Evolutionary conservation across 2,329 filamentous ascomycete genomes (phyloP).

Genomic region (Malbranchea cinnamomea): DNA sequence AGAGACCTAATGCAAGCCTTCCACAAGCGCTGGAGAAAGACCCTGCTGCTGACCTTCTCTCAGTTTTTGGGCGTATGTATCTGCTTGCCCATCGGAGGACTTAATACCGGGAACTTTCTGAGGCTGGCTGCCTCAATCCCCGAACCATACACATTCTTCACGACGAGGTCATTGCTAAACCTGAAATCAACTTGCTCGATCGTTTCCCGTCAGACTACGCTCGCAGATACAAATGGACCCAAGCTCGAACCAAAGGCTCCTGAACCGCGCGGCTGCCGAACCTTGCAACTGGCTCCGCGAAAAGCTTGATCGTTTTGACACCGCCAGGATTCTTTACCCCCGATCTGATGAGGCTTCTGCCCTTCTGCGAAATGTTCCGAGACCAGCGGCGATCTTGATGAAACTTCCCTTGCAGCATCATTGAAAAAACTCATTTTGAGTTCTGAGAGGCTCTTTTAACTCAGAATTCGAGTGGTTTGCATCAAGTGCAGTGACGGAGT

Average conservation of each 20-base stretch:
- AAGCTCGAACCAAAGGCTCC: background rate
- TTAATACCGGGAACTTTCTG: slow-evolving; percentile 4
- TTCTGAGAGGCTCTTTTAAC: slow-evolving; percentile 5
- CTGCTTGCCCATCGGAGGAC: slow-evolving; percentile 7
- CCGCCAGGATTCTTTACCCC: slow-evolving; percentile 3
- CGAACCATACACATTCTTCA: slow-evolving; percentile 3
- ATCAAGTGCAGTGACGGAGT: slow-evolving; percentile 2
- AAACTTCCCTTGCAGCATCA: slow-evolving; percentile 2
- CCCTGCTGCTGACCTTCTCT: slow-evolving; percentile 12
- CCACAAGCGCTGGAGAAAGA: slow-evolving; percentile 10
- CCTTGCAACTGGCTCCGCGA: slow-evolving; percentile 1
- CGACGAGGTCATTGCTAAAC: slow-evolving; percentile 1
- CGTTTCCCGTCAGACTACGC: slow-evolving; percentile 3
- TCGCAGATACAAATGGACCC: slow-evolving; percentile 3
- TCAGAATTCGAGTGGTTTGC: background rate
- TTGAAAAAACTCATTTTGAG: slow-evolving; percentile 4
- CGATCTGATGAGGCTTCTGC: slow-evolving; percentile 1
- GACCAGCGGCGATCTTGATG: background rate
- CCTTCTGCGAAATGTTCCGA: slow-evolving; percentile 1
- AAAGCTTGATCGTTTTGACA: slow-evolving; percentile 2
- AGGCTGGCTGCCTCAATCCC: slow-evolving; percentile 1
- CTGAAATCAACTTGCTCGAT: slow-evolving; percentile 2
- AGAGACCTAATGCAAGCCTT: slow-evolving; percentile 11
- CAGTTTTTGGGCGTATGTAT: slow-evolving; percentile 11
- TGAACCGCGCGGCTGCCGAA: background rate